These are phyloP conservation scores for Sphaerulina musiva DNA, from an alignment of 2,329 filamentous ascomycete genomes.

Conservation along the genomic window DNA sequence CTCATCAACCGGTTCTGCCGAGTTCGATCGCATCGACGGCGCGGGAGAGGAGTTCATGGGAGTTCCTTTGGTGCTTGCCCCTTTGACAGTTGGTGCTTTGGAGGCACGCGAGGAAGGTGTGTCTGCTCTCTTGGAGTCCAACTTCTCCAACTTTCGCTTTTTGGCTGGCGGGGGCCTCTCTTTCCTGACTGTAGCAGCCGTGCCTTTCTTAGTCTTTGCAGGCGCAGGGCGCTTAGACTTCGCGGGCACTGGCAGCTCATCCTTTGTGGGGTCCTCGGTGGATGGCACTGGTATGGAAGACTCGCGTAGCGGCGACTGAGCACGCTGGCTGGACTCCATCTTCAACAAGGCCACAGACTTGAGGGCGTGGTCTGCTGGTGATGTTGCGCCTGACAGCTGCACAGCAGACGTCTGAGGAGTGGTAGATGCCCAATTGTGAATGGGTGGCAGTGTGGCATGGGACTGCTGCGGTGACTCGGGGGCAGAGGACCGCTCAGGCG, in stretches of 20 bases:
- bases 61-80: slow-evolving; percentile 36
- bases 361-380: slow-evolving; percentile 35
- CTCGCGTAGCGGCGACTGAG: slow-evolving; percentile 34
- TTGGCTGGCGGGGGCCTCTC: slow-evolving; percentile 40
- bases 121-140: slow-evolving; percentile 36
- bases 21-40: slow-evolving; percentile 34
- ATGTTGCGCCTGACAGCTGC: neutral
- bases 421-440: slow-evolving; percentile 28
- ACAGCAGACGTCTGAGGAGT: neutral
- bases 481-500: slow-evolving; percentile 38
- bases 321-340: slow-evolving; percentile 39
- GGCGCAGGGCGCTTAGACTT: slow-evolving; percentile 43
- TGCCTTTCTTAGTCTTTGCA: slow-evolving; percentile 40
- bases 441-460: slow-evolving; percentile 38
- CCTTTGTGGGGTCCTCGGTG: slow-evolving; percentile 32
- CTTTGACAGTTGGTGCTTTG: slow-evolving; percentile 30
- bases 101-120: slow-evolving; percentile 39
- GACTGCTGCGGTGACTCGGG: slow-evolving; percentile 27
- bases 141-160: slow-evolving; percentile 42
- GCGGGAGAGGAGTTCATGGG: slow-evolving; percentile 40
- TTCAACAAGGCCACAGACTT: slow-evolving; percentile 42
- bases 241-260: slow-evolving; percentile 25
- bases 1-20: slow-evolving; percentile 32
- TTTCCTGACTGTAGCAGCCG: slow-evolving; percentile 40
- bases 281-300: slow-evolving; percentile 37